Evolutionary conservation across 139 green algal species (phyloP).

Genomic region (Picochlorum costavermella): DNA sequence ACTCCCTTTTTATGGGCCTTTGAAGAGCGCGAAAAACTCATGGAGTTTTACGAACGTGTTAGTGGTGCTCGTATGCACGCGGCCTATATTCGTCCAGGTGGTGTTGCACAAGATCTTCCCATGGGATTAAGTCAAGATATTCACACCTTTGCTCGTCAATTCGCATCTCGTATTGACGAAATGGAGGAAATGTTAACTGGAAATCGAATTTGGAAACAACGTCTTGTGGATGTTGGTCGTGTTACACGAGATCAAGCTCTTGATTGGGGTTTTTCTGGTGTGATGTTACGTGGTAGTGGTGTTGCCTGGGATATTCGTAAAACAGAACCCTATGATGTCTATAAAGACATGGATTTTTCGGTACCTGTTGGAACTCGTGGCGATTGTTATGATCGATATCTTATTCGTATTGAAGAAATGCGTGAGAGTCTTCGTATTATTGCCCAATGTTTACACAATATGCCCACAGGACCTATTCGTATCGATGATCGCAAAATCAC

Average conservation of each 20-base stretch:
- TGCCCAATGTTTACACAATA: constrained; percentile 74
- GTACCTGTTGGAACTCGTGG: constrained; percentile 43
- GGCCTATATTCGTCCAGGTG: constrained; percentile 66
- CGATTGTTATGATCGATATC: constrained; percentile 75
- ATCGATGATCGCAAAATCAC: constrained; percentile 65
- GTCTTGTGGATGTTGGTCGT: constrained; percentile 74
- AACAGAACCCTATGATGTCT: constrained; percentile 76
- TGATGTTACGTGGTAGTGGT: constrained; percentile 65
- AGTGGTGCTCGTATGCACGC: constrained; percentile 71
- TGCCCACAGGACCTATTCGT: constrained; percentile 59
- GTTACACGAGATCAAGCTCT: constrained; percentile 66
- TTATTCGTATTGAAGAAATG: constrained; percentile 68
- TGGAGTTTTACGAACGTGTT: constrained; percentile 82
- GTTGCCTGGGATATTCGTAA: constrained; percentile 74
- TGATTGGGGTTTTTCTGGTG: constrained; percentile 59
- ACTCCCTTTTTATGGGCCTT: constrained; percentile 82
- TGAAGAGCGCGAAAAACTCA: constrained; percentile 80
- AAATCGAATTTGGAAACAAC: constrained; percentile 86
- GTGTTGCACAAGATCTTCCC: constrained; percentile 61
- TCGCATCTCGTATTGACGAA: constrained; percentile 72
- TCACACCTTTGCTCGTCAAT: constrained; percentile 71
- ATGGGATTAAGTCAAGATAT: constrained; percentile 73
- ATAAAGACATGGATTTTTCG: constrained; percentile 72
- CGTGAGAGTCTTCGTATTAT: constrained; percentile 68
- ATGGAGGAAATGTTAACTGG: constrained; percentile 78